Evolutionary conservation across 208 protist species (phyloP).

Genomic region (Crithidia brevicula): DNA sequence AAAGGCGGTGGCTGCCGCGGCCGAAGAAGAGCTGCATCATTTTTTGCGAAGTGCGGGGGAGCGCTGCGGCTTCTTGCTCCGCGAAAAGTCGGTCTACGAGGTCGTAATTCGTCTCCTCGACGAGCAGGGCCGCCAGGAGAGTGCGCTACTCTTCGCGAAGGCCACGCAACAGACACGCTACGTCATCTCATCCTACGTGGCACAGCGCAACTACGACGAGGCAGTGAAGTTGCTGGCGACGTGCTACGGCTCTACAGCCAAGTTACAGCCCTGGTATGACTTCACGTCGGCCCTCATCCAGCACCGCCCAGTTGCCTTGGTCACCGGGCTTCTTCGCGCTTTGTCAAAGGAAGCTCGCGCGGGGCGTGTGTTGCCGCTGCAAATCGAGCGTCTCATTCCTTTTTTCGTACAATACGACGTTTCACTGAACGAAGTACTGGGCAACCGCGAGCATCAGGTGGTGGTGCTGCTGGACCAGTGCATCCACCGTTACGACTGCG

Average conservation of each 20-base stretch:
- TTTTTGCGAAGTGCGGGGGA: conserved; percentile 40
- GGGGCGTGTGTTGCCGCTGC: conserved; percentile 59
- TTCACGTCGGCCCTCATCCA: conserved; percentile 90
- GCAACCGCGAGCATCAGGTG: conserved; percentile 87
- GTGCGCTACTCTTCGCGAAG: conserved; percentile 82
- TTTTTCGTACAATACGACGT: conserved; percentile 91
- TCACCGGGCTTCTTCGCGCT: conserved; percentile 68
- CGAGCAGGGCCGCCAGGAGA: conserved; percentile 82
- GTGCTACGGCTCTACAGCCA: conserved; percentile 32
- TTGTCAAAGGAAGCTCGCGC: conserved; percentile 44
- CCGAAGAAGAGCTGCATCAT: conserved; percentile 21
- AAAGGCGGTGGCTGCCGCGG: not conserved
- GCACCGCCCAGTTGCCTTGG: conserved; percentile 80
- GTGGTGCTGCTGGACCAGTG: conserved; percentile 92
- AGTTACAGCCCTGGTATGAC: conserved; percentile 89
- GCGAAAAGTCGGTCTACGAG: conserved; percentile 41
- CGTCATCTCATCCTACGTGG: conserved; percentile 52
- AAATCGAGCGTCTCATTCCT: conserved; percentile 89
- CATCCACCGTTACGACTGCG: conserved; percentile 82
- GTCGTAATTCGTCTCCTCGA: conserved; percentile 74
- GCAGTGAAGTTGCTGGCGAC: conserved; percentile 56
- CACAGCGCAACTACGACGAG: conserved; percentile 40
- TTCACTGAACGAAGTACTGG: conserved; percentile 54
- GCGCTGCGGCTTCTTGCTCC: conserved; percentile 40
- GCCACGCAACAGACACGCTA: conserved; percentile 77